These are phyloP conservation scores for Fagopyrum tataricum DNA, from an alignment of 148 eudicot genomes.

Conservation along the genomic window DNA sequence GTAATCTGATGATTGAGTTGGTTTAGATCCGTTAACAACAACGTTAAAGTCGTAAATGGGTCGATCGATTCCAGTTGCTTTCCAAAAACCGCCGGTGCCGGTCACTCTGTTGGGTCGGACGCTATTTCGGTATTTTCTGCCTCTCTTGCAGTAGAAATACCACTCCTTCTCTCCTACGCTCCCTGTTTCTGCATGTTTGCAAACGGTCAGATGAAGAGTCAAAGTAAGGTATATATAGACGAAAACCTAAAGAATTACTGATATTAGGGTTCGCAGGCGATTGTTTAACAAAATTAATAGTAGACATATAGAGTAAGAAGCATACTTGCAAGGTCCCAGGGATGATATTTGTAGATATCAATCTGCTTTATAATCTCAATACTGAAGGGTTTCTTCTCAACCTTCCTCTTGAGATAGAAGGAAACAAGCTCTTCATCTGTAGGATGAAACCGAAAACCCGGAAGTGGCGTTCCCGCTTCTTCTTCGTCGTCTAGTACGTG, in stretches of 20 bases:
- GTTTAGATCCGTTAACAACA: slow-evolving; percentile 17
- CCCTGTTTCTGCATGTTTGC: not conserved
- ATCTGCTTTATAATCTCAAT: slow-evolving; percentile 71
- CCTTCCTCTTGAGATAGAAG: slow-evolving; percentile 67
- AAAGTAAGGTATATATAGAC: too few relatives aligned
- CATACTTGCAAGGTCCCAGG: slow-evolving; percentile 95
- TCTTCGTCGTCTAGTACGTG: slow-evolving; percentile 17
- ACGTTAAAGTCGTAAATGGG: slow-evolving; percentile 43
- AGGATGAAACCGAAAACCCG: slow-evolving; percentile 87
- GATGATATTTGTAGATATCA: slow-evolving; percentile 84
- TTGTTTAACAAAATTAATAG: too few relatives aligned
- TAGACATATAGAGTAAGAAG: too few relatives aligned
- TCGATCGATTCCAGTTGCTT: slow-evolving; percentile 31
- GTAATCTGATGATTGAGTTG: not conserved
- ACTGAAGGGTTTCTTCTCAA: slow-evolving; percentile 50
- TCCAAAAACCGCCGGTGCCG: slow-evolving; percentile 14
- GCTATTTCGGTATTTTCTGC: slow-evolving; percentile 11
- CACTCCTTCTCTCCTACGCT: slow-evolving; percentile 14
- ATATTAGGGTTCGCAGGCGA: too few relatives aligned
- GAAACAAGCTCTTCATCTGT: slow-evolving; percentile 87
- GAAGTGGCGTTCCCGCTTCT: slow-evolving; percentile 46
- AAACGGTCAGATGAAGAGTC: not conserved
- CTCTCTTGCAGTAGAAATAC: slow-evolving; percentile 16
- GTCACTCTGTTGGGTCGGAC: slow-evolving; percentile 3
- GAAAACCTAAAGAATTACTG: too few relatives aligned